phyloP scores from a whole-genome alignment of 169 alveolate species.

The Plasmodium vivax region DNA sequence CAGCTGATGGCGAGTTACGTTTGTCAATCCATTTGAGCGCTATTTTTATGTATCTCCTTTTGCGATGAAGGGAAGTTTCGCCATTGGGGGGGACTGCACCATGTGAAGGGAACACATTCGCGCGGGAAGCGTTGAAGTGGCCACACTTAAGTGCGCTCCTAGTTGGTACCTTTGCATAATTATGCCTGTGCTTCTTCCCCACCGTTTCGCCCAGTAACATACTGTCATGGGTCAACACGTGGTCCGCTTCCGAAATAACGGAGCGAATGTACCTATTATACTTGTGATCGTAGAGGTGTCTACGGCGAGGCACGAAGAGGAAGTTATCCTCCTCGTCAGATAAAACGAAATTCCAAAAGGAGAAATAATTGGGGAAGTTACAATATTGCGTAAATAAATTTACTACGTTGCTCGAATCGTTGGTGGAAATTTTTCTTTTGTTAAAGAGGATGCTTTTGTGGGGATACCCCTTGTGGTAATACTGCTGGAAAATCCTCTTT shows the following conservation, averaged over 20 bases:
- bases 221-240: neutral
- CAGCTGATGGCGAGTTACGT: neutral
- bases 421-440: neutral
- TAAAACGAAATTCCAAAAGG: slow-evolving; percentile 36
- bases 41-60: neutral
- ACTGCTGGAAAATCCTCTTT: slow-evolving; percentile 54
- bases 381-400: slow-evolving; percentile 43
- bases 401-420: neutral
- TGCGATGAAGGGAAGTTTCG: neutral
- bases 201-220: neutral
- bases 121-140: neutral
- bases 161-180: neutral
- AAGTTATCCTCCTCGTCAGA: neutral
- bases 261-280: slow-evolving; percentile 49
- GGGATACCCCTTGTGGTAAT: slow-evolving; percentile 69
- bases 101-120: neutral
- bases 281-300: slow-evolving; percentile 39
- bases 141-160: neutral
- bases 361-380: slow-evolving; percentile 58
- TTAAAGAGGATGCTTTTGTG: slow-evolving; percentile 22
- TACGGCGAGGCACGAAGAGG: slow-evolving; percentile 14
- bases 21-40: slow-evolving; percentile 14
- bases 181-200: neutral
- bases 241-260: neutral
- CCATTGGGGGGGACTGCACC: neutral